Base-by-base conservation (phyloP, 768 basidiomycete species). In the Inosperma sp. region DNA sequence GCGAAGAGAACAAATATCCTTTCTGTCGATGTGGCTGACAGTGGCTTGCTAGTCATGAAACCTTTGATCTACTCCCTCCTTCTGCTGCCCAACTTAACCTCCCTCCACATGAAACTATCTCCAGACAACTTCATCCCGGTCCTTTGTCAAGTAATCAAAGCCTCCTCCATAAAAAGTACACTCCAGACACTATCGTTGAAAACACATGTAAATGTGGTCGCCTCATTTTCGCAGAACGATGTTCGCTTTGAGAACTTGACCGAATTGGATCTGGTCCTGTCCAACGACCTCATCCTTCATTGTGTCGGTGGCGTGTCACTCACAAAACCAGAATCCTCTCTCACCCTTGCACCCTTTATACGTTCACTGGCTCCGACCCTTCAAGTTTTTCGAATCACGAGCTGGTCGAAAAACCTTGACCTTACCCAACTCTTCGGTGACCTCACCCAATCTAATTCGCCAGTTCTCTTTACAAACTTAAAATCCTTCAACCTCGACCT, bases 81-180 rank as follows among this genome's bases (percentile, higher is more conserved):
- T 4, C 43, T 36, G 5, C 8, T 52, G 5, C 33, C 51, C 10
- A 29, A 46, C n/a, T 14, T 52, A 21, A 52, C 42, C 8, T 29
- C 34, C 21, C 33, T 52, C 29, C 41, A 45, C 21, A 37, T 52
- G 5, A 35, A 44, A 27, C 27, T 52, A 27, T 52, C 36, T 26
- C 42, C 42, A 6, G 7, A 22, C 9, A 16, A 16, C 14, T 42
- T 45, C 43, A 23, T 48, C 16, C 46, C 46, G 17, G 21, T 17
- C 13, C 17, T 48, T 14, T 48, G 26, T 17, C 34, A 35, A 17
- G 37, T 35, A 17, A 48, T 48, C 23, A 21, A 16, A 7, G 29
- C 46, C 4, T 48, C 46, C 7, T 35, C 46, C 25, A 3, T 48
- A 17, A 26, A 33, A 4, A 17, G 1, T 10, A 48, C 46, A 4